These are phyloP conservation scores for Trametes pubescens DNA, from an alignment of 1,284 basidiomycete genomes.

Conservation along the genomic window DNA sequence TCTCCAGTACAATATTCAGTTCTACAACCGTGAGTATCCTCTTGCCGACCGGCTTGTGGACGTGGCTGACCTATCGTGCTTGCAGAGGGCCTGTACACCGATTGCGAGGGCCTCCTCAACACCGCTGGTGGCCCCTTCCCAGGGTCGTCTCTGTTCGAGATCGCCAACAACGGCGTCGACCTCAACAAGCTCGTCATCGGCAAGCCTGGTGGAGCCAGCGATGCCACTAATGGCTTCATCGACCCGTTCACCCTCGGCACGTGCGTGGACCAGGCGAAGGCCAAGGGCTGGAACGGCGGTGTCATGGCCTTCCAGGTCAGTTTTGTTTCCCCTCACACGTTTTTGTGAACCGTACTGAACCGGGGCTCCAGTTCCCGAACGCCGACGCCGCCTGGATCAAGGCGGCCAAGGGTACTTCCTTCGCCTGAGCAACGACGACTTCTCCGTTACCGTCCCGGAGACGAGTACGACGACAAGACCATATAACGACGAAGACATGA, in stretches of 20 bases:
- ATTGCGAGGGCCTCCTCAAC: constrained; percentile 60
- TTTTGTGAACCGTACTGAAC: neutral
- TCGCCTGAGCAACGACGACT: constrained; percentile 5
- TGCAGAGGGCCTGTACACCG: constrained; percentile 47
- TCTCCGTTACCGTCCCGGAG: constrained; percentile 2
- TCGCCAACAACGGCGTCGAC: constrained; percentile 59
- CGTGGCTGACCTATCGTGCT: neutral
- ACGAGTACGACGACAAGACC: constrained; percentile 18
- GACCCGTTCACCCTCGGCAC: constrained; percentile 56
- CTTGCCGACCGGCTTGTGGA: neutral
- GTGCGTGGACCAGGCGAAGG: constrained; percentile 62
- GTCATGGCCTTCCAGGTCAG: constrained; percentile 19
- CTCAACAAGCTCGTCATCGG: constrained; percentile 63
- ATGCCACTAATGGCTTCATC: constrained; percentile 65
- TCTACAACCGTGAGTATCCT: constrained; percentile 62
- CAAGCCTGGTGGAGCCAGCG: constrained; percentile 54
- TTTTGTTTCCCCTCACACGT: neutral
- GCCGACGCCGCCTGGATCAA: constrained; percentile 23
- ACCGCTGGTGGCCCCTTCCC: constrained; percentile 33
- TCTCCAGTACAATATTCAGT: constrained; percentile 59
- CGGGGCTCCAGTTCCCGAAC: constrained; percentile 14
- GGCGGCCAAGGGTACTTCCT: constrained; percentile 18
- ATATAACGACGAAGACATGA: constrained; percentile 11
- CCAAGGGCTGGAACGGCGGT: constrained; percentile 54
- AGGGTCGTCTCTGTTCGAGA: constrained; percentile 60